Base-by-base conservation (phyloP, 768 basidiomycete species). In the Suillus placidus region DNA sequence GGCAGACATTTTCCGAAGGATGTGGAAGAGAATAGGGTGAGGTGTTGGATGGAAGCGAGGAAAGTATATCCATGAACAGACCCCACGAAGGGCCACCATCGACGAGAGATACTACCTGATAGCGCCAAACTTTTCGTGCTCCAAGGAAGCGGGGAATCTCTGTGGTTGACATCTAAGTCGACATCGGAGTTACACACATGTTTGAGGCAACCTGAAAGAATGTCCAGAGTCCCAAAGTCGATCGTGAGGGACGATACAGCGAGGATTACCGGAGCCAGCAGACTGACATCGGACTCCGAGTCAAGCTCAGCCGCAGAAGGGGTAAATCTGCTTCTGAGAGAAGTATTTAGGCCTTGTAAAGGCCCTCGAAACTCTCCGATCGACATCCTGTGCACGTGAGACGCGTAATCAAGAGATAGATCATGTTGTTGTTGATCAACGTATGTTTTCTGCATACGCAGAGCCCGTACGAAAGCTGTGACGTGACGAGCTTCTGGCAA, bases 21-120 rank as follows among this genome's bases (percentile, higher is more conserved):
- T 30, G 60, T n/a, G 23, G 6, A 6, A 34, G n/a, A 35, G 51
- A 62, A 76, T 34, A 82, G 63, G 6, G 76, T 74, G 12, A 83
- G 71, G 64, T 80, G 79, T 1, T 79, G 78, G 32, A 82, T 68
- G n/a, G 73, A 73, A n/a, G 70, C 65, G 3, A 83, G 72, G 68
- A 80, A 81, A 6, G 69, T 65, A 2, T 69, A 45, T 4, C 81
- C 81, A 12, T 74, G 72, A 20, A 54, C 30, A 9, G 68, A 78
- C 20, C 70, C 71, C 26, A 68, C 74, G 37, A 82, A 66, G 8
- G 76, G 72, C 54, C 73, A 77, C 81, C 81, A 82, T 23, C 9
- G 10, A 37, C 1, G 10, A 34, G 77, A 64, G 23, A 63, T 43
- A 12, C 55, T 32, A 3, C 81, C 80, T 6, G 72, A 74, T 32